Evolutionary conservation across 2,329 filamentous ascomycete genomes (phyloP).

Genomic region (Claviceps sp.): DNA sequence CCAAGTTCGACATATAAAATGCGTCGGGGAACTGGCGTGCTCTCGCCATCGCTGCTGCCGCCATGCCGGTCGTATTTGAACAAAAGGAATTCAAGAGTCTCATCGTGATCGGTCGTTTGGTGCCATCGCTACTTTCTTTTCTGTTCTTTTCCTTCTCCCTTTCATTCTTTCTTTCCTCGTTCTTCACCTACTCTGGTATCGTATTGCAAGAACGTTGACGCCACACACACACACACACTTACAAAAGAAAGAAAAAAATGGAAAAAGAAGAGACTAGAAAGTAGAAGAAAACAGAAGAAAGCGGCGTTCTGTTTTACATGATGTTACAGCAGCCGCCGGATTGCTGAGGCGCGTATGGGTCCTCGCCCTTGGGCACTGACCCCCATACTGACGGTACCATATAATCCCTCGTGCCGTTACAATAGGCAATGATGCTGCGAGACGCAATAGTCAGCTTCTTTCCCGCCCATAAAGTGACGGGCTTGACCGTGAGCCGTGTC

Average conservation of each 20-base stretch:
- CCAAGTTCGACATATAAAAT: constrained; percentile 3
- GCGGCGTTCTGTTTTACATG: constrained; percentile 48
- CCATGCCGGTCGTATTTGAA: neutral
- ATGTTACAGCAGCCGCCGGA: constrained; percentile 85
- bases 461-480: no score
- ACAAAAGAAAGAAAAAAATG: neutral
- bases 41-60: neutral
- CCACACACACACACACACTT: neutral
- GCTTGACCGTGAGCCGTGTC: no score
- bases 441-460: neutral
- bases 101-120: constrained; percentile 5
- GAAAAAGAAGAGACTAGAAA: neutral
- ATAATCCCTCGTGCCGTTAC: constrained; percentile 94
- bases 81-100: neutral
- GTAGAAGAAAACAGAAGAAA: neutral
- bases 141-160: neutral
- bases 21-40: constrained; percentile 1
- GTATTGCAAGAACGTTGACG: constrained; percentile 1
- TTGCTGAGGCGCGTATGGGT: constrained; percentile 96
- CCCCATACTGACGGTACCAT: constrained; percentile 99
- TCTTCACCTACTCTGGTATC: constrained; percentile 1
- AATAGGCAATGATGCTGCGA: constrained; percentile 86
- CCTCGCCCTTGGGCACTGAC: constrained; percentile 82
- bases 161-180: neutral
- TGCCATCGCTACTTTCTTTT: neutral